phyloP scores from a whole-genome alignment of 352 stramenopile species.

The Globisporangium sylvaticum region DNA sequence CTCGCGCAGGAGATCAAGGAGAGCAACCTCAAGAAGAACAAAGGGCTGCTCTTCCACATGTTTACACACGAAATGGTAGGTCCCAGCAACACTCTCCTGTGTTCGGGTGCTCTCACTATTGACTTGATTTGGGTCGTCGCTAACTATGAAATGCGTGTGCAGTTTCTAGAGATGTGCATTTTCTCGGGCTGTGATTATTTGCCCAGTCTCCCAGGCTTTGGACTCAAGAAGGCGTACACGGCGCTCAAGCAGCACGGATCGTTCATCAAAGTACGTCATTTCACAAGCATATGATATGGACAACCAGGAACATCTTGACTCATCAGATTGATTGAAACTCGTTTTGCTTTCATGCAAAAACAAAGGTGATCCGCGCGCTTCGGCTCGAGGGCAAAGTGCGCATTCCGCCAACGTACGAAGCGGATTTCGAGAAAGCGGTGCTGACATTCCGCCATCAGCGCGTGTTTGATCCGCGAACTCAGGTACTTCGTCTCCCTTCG shows the following conservation, averaged over 20 bases:
- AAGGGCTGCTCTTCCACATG: constrained; percentile 63
- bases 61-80: constrained; percentile 85
- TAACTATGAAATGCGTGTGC: background rate
- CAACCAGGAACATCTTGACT: background rate
- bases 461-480: constrained; percentile 52
- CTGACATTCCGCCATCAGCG: constrained; percentile 73
- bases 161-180: constrained; percentile 91
- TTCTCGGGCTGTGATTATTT: constrained; percentile 91
- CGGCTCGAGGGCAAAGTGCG: constrained; percentile 62
- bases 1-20: constrained; percentile 83
- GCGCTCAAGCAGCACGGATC: constrained; percentile 73
- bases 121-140: too few species aligned
- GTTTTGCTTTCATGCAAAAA: background rate
- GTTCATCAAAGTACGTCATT: constrained; percentile 41
- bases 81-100: background rate
- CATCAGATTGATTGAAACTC: background rate
- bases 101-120: too few species aligned
- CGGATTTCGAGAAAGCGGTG: constrained; percentile 49
- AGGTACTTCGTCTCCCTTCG: constrained; percentile 23
- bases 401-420: constrained; percentile 54
- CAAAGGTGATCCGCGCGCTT: constrained; percentile 51
- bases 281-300: background rate
- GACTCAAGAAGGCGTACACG: constrained; percentile 75
- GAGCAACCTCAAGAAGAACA: constrained; percentile 70
- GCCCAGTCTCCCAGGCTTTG: constrained; percentile 72